Evolutionary conservation across 2,329 filamentous ascomycete genomes (phyloP).

Genomic region (Colletotrichum sp.): DNA sequence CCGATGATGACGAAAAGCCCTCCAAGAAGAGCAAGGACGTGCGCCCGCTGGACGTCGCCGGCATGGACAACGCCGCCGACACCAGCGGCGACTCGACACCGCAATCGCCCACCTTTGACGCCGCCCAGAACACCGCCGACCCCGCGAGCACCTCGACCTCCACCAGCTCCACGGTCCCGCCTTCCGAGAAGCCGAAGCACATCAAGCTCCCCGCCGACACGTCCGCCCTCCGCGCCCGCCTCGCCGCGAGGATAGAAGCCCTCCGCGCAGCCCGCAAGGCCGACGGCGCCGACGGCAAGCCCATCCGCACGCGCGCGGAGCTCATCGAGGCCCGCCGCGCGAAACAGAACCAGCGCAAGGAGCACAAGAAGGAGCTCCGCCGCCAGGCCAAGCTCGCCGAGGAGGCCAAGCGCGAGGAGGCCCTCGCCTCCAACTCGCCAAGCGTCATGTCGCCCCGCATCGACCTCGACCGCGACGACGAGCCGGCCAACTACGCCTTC

Average conservation of each 20-base stretch:
- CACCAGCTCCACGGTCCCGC: conserved; percentile 68
- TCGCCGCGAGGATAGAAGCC: conserved; percentile 83
- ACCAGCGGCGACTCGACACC: conserved; percentile 42
- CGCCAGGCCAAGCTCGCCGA: conserved; percentile 81
- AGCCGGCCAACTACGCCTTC: conserved; percentile 76
- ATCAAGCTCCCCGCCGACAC: conserved; percentile 74
- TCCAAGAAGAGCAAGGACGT: conserved; percentile 17
- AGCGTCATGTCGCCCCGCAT: conserved; percentile 62
- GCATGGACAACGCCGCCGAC: conserved; percentile 45
- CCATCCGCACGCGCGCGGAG: conserved; percentile 86
- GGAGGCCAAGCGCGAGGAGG: conserved; percentile 68
- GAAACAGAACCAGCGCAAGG: conserved; percentile 86
- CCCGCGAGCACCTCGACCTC: conserved; percentile 69
- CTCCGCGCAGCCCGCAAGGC: conserved; percentile 88
- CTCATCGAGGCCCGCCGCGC: conserved; percentile 87
- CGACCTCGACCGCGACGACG: conserved; percentile 43
- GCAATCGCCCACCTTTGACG: conserved; percentile 69
- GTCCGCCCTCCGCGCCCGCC: conserved; percentile 76
- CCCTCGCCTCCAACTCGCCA: conserved; percentile 67
- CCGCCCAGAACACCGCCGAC: conserved; percentile 44
- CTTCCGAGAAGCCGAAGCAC: conserved; percentile 67
- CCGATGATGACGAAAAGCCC: conserved; percentile 23
- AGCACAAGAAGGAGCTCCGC: conserved; percentile 86
- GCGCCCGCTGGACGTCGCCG: conserved; percentile 31
- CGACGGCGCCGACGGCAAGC: conserved; percentile 80